phyloP scores from a whole-genome alignment of 2,329 filamentous ascomycete genomes.

The Huntiella savannae region DNA sequence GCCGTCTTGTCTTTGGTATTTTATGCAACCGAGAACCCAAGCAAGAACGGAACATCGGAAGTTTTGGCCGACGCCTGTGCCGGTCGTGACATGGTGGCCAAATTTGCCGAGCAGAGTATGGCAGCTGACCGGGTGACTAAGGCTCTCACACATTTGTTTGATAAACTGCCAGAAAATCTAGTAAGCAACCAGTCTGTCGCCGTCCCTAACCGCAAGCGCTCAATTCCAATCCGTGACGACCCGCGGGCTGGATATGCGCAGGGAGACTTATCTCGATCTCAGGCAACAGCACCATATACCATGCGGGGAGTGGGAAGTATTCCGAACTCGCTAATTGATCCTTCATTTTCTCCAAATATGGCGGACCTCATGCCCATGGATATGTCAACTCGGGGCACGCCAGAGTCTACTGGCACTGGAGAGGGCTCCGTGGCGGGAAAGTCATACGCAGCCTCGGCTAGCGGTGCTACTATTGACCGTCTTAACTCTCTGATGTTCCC shows the following conservation, averaged over 20 bases:
- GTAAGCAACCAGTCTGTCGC: conserved; percentile 19
- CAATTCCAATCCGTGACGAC: conserved; percentile 2
- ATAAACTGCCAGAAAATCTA: conserved; percentile 57
- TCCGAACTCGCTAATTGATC: not conserved
- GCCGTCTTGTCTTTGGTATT: conserved; percentile 63
- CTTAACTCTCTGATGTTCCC: conserved; percentile 69
- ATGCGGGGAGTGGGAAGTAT: not conserved
- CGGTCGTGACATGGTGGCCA: conserved; percentile 64
- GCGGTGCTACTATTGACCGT: conserved; percentile 5
- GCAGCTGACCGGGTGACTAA: conserved; percentile 72
- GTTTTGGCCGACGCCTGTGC: conserved; percentile 71
- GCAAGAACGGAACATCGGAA: conserved; percentile 54
- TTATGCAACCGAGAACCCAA: conserved; percentile 62
- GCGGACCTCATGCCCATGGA: conserved; percentile 28
- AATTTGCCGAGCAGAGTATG: conserved; percentile 64
- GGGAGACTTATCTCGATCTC: not conserved
- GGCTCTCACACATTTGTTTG: conserved; percentile 60
- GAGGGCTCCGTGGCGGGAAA: conserved; percentile 12
- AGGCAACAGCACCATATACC: conserved; percentile 20
- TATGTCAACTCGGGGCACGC: conserved; percentile 23
- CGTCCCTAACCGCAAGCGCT: conserved; percentile 4
- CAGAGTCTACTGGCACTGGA: conserved; percentile 25
- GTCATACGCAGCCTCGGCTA: conserved; percentile 5
- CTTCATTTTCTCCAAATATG: conserved; percentile 16
- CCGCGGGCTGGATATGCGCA: conserved; percentile 2